Evolutionary conservation across 139 green algal species (phyloP), one percentile per base, ranked within the genome.

Genomic region (Penium margaritaceum): DNA sequence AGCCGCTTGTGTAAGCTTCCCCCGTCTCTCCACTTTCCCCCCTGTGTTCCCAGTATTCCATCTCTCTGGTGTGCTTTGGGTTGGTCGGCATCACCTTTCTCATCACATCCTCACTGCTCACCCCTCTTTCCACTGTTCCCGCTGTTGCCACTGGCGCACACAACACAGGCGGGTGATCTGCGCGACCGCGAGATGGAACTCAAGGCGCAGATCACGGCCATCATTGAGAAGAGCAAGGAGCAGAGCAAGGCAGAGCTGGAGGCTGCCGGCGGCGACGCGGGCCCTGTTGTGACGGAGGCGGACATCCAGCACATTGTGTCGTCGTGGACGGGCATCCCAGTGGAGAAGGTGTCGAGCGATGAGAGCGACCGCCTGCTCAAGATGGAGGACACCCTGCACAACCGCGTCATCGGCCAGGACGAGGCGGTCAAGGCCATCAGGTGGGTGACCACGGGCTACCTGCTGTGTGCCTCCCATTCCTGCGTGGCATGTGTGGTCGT

Each of bases 251-350:
- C 86, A 0, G 89, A 96, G 80, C 73, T 83, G 14, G 90, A 97
- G 83, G 91, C 91, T 70, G 86, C 85, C 46, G 51, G 51, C 0
- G 51, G 51, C 3, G 72, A 76, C 39, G 27, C 29, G 9, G 87
- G 90, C 44, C 86, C 88, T 36, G 74, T 87, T 39, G 90, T 98
- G 9, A 91, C 74, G 5, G 94, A 98, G 72, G 43, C 80, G 7
- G 94, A 98, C 81, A 98, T 99, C 77, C 91, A 95, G 67, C 91
- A 91, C 72, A 95, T 98, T 68, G 92, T 97, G 75, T 86, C 92
- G 6, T 87, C 94, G 77, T 88, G 84, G 84, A 88, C 84, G 24
- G 88, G 89, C 43, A 91, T 94, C 79, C 89, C 89, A n/a, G 88
- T 95, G 41, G 90, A 94, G 81, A 94, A 95, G 88, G 73, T 80